Evolutionary conservation across 306 rosid species (phyloP).

Genomic region (Prunus persica): DNA sequence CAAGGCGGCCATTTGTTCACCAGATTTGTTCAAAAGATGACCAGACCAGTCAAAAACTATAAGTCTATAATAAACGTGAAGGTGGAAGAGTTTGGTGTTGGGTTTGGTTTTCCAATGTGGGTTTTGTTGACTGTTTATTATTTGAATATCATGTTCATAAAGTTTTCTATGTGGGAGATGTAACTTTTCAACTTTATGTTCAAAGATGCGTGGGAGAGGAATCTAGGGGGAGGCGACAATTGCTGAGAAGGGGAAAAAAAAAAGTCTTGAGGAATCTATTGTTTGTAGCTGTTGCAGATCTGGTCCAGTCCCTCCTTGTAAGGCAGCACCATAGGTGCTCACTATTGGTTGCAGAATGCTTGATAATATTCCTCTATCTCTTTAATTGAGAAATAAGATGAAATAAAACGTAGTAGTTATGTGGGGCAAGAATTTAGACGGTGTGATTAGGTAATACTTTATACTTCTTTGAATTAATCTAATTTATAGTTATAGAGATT

Average conservation of each 20-base stretch:
- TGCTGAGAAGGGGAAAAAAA: constrained; percentile 18
- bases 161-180: constrained; percentile 18
- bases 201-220: constrained; percentile 29
- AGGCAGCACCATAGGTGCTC: background rate
- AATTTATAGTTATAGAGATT: no score
- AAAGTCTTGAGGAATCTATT: constrained; percentile 31
- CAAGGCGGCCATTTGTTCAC: constrained; percentile 36
- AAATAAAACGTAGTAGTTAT: no score
- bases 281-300: constrained; percentile 42
- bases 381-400: no score
- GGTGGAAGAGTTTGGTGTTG: constrained; percentile 24
- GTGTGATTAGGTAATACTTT: no score
- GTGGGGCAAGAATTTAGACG: no score
- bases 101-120: constrained; percentile 37
- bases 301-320: constrained; percentile 27
- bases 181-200: constrained; percentile 16
- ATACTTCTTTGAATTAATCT: no score
- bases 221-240: constrained; percentile 32
- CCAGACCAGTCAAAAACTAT: constrained; percentile 42
- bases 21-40: constrained; percentile 35
- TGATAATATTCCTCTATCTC: no score
- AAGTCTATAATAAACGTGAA: background rate
- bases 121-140: constrained; percentile 8
- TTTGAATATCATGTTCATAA: background rate
- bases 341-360: no score